Percentiles rank a stretch among this genome's conserved stretches.
phyloP scores from a whole-genome alignment of 306 rosid genomes.

The Quercus parvula region DNA sequence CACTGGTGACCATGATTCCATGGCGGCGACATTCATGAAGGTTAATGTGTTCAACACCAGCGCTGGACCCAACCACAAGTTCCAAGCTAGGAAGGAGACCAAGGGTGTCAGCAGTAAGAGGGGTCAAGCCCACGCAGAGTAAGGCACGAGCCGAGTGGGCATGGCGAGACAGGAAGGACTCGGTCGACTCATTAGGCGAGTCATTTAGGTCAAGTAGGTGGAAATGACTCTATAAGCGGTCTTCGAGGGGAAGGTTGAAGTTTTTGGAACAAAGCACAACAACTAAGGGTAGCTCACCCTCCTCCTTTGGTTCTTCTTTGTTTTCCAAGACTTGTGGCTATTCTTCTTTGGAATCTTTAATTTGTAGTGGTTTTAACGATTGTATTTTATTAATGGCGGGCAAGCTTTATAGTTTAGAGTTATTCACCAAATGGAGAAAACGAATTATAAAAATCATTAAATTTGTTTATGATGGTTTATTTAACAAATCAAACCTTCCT shows the following conservation, averaged over 20 bases:
- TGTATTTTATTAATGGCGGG: too few species aligned
- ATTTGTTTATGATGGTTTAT: too few species aligned
- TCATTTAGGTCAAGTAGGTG: constrained; percentile 1
- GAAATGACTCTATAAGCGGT: background rate
- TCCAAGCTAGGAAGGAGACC: constrained; percentile 6
- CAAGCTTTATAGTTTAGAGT: too few species aligned
- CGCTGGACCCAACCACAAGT: background rate
- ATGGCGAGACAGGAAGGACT: background rate
- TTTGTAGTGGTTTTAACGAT: too few species aligned
- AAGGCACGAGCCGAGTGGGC: background rate
- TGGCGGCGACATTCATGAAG: background rate
- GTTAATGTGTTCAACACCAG: constrained; percentile 9
- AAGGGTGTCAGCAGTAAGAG: background rate
- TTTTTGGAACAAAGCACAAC: too few species aligned
- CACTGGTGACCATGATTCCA: constrained; percentile 10
- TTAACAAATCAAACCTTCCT: too few species aligned
- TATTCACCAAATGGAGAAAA: too few species aligned
- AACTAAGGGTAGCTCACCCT: too few species aligned
- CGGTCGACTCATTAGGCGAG: background rate
- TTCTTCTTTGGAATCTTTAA: too few species aligned
- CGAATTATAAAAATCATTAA: too few species aligned
- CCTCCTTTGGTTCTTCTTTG: too few species aligned
- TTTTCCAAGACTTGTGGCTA: too few species aligned
- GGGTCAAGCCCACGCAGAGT: background rate
- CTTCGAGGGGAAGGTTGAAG: background rate